phyloP scores from a whole-genome alignment of 352 stramenopile genomes.

The Phytophthora sojae region DNA sequence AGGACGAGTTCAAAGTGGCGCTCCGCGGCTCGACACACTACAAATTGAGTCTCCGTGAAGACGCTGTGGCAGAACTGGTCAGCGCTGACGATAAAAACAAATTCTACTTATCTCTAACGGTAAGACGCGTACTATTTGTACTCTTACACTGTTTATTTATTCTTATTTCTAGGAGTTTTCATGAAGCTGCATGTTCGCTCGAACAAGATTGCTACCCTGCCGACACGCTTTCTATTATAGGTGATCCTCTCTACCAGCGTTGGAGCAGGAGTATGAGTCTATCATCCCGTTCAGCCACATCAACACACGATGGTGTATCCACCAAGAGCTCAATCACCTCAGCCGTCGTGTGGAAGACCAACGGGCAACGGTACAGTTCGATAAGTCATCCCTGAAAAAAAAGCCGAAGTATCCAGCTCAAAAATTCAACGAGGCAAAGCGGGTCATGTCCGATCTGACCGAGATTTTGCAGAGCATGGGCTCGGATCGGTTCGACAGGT shows the following conservation, averaged over 20 bases:
- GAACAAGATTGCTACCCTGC: not conserved
- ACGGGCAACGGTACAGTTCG: not conserved
- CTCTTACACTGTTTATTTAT: not conserved
- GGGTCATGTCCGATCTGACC: not conserved
- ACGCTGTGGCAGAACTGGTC: not conserved
- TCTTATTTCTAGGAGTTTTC: not conserved
- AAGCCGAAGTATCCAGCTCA: not conserved
- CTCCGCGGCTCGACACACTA: not conserved
- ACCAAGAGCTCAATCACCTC: not conserved
- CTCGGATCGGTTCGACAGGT: not conserved
- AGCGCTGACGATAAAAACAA: not conserved
- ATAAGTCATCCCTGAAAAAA: not conserved
- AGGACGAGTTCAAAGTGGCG: not conserved
- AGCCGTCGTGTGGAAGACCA: not conserved
- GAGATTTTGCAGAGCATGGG: not conserved
- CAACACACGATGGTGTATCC: not conserved
- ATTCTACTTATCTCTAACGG: not conserved
- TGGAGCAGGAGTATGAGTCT: not conserved
- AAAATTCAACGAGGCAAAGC: not conserved
- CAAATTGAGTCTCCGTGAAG: not conserved
- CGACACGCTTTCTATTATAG: not conserved
- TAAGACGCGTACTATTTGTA: not conserved
- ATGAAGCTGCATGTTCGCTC: slow-evolving; percentile 2
- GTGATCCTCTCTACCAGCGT: not conserved
- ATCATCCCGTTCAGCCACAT: slow-evolving; percentile 1